These are phyloP conservation scores for Blumeria graminis DNA, from an alignment of 2,329 filamentous ascomycete genomes.

Conservation along the genomic window DNA sequence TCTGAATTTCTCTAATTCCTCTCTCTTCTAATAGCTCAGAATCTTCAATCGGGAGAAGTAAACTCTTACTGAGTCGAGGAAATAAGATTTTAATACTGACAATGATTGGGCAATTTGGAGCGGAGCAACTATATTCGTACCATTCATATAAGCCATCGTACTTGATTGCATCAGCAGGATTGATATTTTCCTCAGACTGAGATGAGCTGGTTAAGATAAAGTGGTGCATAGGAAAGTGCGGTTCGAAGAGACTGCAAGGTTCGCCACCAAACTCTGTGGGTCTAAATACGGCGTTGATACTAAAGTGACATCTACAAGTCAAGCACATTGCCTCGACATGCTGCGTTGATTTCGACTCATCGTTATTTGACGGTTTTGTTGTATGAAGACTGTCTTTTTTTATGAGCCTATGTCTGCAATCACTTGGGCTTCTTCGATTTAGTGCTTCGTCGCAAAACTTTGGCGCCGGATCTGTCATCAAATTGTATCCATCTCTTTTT, in stretches of 20 bases:
- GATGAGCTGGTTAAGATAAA: constrained; percentile 20
- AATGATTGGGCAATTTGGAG: constrained; percentile 26
- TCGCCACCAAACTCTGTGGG: constrained; percentile 12
- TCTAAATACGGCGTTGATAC: constrained; percentile 28
- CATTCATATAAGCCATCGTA: constrained; percentile 16
- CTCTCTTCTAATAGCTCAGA: constrained; percentile 24
- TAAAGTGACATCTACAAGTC: constrained; percentile 36
- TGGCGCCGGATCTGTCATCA: constrained; percentile 32
- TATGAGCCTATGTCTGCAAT: constrained; percentile 35
- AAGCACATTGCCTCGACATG: constrained; percentile 33
- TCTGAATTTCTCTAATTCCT: constrained; percentile 25
- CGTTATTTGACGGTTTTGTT: constrained; percentile 17
- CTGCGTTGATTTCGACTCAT: constrained; percentile 17
- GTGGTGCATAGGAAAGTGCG: constrained; percentile 34
- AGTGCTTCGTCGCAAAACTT: constrained; percentile 18
- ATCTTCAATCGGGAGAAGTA: constrained; percentile 28
- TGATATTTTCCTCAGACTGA: constrained; percentile 15
- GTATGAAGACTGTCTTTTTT: constrained; percentile 30
- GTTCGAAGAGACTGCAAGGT: constrained; percentile 16
- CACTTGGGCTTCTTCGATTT: constrained; percentile 15
- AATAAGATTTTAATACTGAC: constrained; percentile 27
- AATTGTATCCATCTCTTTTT: constrained; percentile 16
- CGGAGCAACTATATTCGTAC: constrained; percentile 33
- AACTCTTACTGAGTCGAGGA: constrained; percentile 24
- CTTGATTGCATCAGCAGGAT: constrained; percentile 8